These are phyloP conservation scores for Mariannaea sp. DNA, from an alignment of 2,329 filamentous ascomycete genomes.

Conservation along the genomic window DNA sequence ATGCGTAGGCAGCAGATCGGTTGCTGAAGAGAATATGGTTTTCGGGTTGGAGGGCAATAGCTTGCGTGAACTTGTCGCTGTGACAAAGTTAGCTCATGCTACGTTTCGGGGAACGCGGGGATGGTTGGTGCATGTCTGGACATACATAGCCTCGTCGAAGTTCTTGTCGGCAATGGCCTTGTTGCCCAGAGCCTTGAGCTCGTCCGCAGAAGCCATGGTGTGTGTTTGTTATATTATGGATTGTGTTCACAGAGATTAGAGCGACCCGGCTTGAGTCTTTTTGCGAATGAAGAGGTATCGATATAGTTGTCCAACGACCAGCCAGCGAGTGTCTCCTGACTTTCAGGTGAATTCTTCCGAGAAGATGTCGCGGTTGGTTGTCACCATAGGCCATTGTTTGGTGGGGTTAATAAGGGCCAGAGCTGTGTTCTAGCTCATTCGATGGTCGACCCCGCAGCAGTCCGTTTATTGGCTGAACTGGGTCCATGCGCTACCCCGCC, in stretches of 20 bases:
- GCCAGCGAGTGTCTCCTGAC: conserved; percentile 9
- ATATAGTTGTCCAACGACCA: conserved; percentile 20
- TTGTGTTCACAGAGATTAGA: conserved; percentile 5
- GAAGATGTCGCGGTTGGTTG: conserved; percentile 24
- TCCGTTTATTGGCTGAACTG: conserved; percentile 40
- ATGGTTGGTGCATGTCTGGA: conserved; percentile 36
- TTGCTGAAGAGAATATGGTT: conserved; percentile 99
- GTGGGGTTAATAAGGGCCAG: conserved; percentile 41
- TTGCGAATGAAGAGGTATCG: conserved; percentile 10
- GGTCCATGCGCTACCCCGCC: conserved; percentile 21
- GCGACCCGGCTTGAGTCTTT: too few species aligned
- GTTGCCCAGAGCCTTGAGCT: conserved; percentile 97
- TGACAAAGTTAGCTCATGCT: conserved; percentile 23
- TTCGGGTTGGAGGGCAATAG: conserved; percentile 81
- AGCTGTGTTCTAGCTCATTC: conserved; percentile 51
- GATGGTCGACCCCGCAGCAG: conserved; percentile 41
- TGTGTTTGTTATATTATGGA: conserved; percentile 7
- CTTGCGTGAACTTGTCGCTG: conserved; percentile 92
- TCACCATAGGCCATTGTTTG: conserved; percentile 33
- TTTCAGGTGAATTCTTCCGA: too few species aligned
- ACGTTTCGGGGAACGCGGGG: neutral
- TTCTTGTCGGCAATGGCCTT: conserved; percentile 98
- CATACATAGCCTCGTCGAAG: conserved; percentile 93
- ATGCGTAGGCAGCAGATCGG: conserved; percentile 85
- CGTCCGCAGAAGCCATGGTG: conserved; percentile 65